Base-by-base conservation (phyloP, 2,329 filamentous ascomycete genomes). In the Penicillium aurantiogriseum region DNA sequence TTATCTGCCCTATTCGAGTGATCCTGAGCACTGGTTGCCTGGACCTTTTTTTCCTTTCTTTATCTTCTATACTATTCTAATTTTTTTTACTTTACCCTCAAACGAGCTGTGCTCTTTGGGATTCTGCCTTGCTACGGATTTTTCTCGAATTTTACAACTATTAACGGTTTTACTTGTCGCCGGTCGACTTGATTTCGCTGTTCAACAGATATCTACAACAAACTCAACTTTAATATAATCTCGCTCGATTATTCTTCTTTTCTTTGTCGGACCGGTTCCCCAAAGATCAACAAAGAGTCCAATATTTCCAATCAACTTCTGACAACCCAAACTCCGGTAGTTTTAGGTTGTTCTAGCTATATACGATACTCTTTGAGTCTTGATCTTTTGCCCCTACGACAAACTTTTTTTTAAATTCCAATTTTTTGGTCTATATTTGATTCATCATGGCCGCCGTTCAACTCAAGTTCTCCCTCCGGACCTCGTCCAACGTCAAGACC, bases 401-500 rank as follows among this genome's bases (percentile, higher is more conserved):
- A 64, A 56, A 56, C 40, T 44, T 15, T 17, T 35, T 54, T 56
- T 51, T 58, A 54, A 35, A 23, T 21, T 54, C 54, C 43, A 38
- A 35, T 58, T 63, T 45, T 57, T 63, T 63, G 51, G 21, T 15
- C 31, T 42, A 40, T 23, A 46, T 57, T 66, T 54, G 55, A 56
- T 61, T 69, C 68, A 69, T 68, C 56, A 96, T 96, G 91, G 88
- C 92, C 79, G 83, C 91, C 76, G 87, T 94, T 79, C 93, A 97
- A 81, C 88, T 96, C 69, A 93, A 92, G 75, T 97, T 97, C 82
- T 88, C 89, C 77, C 90, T 97, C 77, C 91, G 92, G 82, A 95
- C 95, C 77, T 96, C 92, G 74, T 87, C 91, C 75, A 91, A 92
- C 80, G 91, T 95, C 85, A 96, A 97, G 87, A 93, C 92, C 73